Base-by-base conservation (phyloP, 2,329 filamentous ascomycete species). In the Xylaria sp. region DNA sequence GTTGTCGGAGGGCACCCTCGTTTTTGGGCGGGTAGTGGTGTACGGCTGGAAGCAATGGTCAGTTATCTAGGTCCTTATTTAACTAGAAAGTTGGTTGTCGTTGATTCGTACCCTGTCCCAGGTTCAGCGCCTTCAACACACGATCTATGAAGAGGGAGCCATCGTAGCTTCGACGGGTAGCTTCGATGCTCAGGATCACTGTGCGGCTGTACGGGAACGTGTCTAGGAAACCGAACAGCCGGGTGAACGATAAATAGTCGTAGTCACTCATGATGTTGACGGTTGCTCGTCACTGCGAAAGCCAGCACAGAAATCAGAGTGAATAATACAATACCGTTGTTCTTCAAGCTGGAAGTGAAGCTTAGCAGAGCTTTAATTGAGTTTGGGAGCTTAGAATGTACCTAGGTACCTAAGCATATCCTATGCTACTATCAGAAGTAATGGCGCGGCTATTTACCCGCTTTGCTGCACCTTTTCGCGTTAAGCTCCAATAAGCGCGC, bases 61-160 rank as follows among this genome's bases (percentile, higher is more conserved):
- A 12, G 62, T 13, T 51, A n/a, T 2, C 32, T 34, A 8, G 10
- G 15, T 3, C 2, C 46, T 1, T 10, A 2, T 46, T 46, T 20
- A 8, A n/a, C 32, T 12, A 25, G 23, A 3, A 25, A 25, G 3
- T 25, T 3, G 3, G 23, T 25, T 25, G 23, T 25, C 1, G 12
- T 18, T 10, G 39, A n/a, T 20, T 18, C 77, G 18, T 80, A 93
- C 93, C 88, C 81, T 91, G 90, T 74, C 86, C 85, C 67, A 96
- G 87, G 34, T 91, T 89, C 34, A 95, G 83, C 0, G 91, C 86
- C 65, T 87, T 88, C 70, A 96, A 83, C 50, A 97, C 88, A 63
- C 91, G 89, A 79, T 97, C 93, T 77, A 95, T 91, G 80, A 96
- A 97, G 67, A 95, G 87, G 66, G 87, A 84, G 73, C 91, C 91